A percentile compares a stretch with the other conserved stretches of the same genome.
These are phyloP conservation scores for Gyromitra esculenta DNA, from an alignment of 2,329 filamentous ascomycete genomes.

Conservation along the genomic window DNA sequence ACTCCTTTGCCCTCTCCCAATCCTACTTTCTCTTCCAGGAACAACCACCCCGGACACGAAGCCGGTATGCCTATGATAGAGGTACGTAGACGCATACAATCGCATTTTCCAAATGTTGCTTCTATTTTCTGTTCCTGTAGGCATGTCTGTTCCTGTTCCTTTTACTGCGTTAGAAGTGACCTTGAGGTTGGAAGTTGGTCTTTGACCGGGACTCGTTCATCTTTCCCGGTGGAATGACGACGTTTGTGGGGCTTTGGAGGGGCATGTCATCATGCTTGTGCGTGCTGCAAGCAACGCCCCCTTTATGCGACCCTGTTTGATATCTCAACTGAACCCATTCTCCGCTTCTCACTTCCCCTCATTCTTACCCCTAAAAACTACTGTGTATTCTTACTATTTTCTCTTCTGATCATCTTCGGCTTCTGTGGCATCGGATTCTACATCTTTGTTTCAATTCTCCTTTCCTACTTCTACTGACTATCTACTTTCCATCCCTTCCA, in stretches of 20 bases:
- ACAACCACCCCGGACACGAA: constrained; percentile 7
- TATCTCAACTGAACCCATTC: constrained; percentile 40
- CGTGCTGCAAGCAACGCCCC: constrained; percentile 31
- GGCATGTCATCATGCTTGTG: constrained; percentile 48
- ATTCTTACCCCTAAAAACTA: constrained; percentile 37
- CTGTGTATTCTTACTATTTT: background rate
- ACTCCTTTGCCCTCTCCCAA: background rate
- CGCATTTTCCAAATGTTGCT: constrained; percentile 13
- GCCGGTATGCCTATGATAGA: constrained; percentile 53
- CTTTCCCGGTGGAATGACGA: constrained; percentile 26
- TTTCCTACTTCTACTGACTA: constrained; percentile 10
- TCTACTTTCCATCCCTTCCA: background rate
- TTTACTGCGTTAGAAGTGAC: background rate
- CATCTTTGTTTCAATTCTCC: constrained; percentile 11
- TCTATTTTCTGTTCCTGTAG: constrained; percentile 12
- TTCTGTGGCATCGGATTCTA: background rate
- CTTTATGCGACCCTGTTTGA: constrained; percentile 36
- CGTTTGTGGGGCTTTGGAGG: constrained; percentile 28
- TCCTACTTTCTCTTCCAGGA: constrained; percentile 10
- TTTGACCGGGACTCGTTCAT: constrained; percentile 16
- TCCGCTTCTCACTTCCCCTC: constrained; percentile 42
- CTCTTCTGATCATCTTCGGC: background rate
- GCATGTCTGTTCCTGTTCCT: background rate
- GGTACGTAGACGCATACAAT: constrained; percentile 47
- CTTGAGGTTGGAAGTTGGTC: constrained; percentile 24